Evolutionary conservation across 768 basidiomycete species (phyloP).

Genomic region (Suillus placidus): DNA sequence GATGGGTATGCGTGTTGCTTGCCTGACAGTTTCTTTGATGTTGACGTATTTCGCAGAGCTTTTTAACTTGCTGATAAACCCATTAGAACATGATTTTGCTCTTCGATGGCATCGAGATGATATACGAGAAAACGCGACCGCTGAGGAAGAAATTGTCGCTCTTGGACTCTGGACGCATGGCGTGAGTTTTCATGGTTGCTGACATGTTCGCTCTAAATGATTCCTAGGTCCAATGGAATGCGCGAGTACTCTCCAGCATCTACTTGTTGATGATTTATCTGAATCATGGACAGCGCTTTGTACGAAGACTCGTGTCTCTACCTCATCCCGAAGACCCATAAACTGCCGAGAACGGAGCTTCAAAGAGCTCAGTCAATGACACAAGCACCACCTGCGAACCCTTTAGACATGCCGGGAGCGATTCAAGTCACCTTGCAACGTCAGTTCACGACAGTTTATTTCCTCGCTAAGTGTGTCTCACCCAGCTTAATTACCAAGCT

Average conservation of each 20-base stretch:
- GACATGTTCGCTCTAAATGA: not conserved
- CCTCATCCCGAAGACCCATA: conserved; percentile 72
- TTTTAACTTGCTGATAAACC: conserved; percentile 78
- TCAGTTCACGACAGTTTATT: conserved; percentile 29
- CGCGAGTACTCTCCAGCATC: conserved; percentile 47
- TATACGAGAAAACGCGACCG: conserved; percentile 56
- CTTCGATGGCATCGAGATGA: conserved; percentile 84
- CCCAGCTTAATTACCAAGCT: conserved; percentile 36
- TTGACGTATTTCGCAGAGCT: conserved; percentile 49
- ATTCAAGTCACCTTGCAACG: conserved; percentile 57
- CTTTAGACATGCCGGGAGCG: conserved; percentile 71
- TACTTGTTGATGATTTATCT: not conserved
- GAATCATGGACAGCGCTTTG: conserved; percentile 52
- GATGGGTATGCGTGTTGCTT: conserved; percentile 56
- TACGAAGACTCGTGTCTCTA: conserved; percentile 71
- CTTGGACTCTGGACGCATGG: conserved; percentile 66
- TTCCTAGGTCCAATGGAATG: conserved; percentile 77
- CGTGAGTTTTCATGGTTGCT: conserved; percentile 41
- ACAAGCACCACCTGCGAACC: conserved; percentile 53
- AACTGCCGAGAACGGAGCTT: conserved; percentile 51
- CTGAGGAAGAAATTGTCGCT: conserved; percentile 61
- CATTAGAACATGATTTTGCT: conserved; percentile 62
- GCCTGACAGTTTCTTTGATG: not conserved
- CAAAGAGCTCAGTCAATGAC: conserved; percentile 61
- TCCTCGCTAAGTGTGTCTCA: not conserved